These are phyloP conservation scores for Epicoccum sorghinum DNA, from an alignment of 2,329 filamentous ascomycete species.

Conservation along the genomic window DNA sequence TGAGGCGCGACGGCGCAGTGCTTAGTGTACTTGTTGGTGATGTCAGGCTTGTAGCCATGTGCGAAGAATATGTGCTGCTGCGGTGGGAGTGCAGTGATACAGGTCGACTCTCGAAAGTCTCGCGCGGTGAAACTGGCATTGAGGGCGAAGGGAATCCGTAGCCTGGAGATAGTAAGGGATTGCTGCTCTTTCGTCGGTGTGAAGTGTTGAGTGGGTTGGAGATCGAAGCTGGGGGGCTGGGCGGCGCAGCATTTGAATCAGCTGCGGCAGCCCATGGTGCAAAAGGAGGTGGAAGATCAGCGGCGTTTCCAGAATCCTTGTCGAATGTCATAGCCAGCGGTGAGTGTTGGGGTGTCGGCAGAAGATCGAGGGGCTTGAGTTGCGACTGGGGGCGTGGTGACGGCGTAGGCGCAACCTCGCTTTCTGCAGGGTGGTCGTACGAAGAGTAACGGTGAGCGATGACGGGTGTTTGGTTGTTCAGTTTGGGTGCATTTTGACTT, in stretches of 20 bases:
- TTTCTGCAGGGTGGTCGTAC: not conserved
- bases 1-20: slow-evolving; percentile 10
- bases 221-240: slow-evolving; percentile 25
- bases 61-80: slow-evolving; percentile 22
- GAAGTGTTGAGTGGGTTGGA: slow-evolving; percentile 10
- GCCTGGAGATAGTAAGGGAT: slow-evolving; percentile 6
- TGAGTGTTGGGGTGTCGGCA: slow-evolving; percentile 32
- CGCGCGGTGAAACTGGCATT: slow-evolving; percentile 9
- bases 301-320: slow-evolving; percentile 15
- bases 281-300: slow-evolving; percentile 28
- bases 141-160: slow-evolving; percentile 1
- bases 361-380: slow-evolving; percentile 19
- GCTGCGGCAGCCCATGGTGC: slow-evolving; percentile 28
- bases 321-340: slow-evolving; percentile 23
- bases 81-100: slow-evolving; percentile 23
- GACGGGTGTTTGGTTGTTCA: slow-evolving; percentile 16
- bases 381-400: slow-evolving; percentile 12
- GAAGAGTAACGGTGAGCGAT: slow-evolving; percentile 18
- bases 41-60: slow-evolving; percentile 12
- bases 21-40: slow-evolving; percentile 20
- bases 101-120: slow-evolving; percentile 18
- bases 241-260: slow-evolving; percentile 13
- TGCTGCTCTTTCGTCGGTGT: slow-evolving; percentile 18
- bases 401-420: slow-evolving; percentile 3
- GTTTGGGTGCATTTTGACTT: slow-evolving; percentile 22